Evolutionary conservation across 192 early-diverging fungal genomes (phyloP).

Genomic region (Phycomyces blakesleeanus): DNA sequence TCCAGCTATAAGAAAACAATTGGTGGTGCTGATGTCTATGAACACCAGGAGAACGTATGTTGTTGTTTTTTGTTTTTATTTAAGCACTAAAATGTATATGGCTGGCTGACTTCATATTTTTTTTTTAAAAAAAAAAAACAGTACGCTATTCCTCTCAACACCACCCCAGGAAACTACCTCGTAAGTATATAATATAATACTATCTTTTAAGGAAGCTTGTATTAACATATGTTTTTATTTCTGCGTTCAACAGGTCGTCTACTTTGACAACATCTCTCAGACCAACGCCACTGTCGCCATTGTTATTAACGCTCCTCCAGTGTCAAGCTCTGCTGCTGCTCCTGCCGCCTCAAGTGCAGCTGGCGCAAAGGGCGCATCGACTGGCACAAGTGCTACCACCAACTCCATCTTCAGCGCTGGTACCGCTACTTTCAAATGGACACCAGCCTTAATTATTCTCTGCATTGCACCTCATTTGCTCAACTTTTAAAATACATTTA

Average conservation of each 20-base stretch:
- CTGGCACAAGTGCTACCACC: constrained; percentile 95
- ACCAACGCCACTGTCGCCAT: constrained; percentile 15
- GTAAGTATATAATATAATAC: constrained; percentile 4
- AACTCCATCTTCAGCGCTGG: background rate
- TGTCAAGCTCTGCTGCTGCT: background rate
- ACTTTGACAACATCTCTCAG: constrained; percentile 8
- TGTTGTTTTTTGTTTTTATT: background rate
- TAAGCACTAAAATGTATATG: background rate
- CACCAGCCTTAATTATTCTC: too few relatives aligned
- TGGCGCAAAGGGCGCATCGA: constrained; percentile 44
- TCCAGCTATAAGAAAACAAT: constrained; percentile 3
- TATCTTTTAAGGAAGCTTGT: background rate
- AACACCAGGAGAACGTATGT: constrained; percentile 22
- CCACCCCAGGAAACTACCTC: constrained; percentile 14
- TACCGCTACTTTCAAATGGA: too few relatives aligned
- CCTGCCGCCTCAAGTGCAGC: background rate
- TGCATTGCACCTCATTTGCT: too few relatives aligned
- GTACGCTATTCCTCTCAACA: constrained; percentile 21
- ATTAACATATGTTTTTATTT: background rate
- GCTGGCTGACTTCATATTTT: constrained; percentile 5
- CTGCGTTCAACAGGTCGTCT: constrained; percentile 3
- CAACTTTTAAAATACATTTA: too few relatives aligned
- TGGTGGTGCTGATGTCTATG: constrained; percentile 8
- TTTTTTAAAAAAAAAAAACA: background rate
- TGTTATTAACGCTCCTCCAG: constrained; percentile 4